These are phyloP conservation scores for Paxillus rubicundulus DNA, from an alignment of 768 basidiomycete genomes.

Conservation along the genomic window DNA sequence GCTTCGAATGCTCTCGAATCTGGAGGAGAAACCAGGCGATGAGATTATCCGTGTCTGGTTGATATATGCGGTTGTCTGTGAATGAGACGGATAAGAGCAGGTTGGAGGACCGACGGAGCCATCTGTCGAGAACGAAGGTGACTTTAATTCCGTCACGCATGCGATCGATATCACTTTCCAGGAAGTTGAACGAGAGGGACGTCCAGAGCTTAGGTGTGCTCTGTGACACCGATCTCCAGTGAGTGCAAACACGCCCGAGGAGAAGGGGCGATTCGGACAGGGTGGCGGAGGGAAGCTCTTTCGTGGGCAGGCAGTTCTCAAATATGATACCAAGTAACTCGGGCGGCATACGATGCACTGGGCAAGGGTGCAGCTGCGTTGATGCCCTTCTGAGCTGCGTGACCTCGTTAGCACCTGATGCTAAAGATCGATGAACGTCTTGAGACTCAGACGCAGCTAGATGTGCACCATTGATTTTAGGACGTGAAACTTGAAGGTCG, in stretches of 20 bases:
- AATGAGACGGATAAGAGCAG: constrained; percentile 22
- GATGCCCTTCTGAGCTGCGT: background rate
- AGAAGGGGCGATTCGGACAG: constrained; percentile 21
- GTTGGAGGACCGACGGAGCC: constrained; percentile 22
- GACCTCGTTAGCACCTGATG: background rate
- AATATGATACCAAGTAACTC: constrained; percentile 40
- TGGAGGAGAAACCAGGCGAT: constrained; percentile 17
- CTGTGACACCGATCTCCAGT: constrained; percentile 23
- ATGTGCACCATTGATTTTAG: background rate
- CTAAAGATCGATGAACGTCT: background rate
- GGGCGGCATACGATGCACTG: constrained; percentile 19
- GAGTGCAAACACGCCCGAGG: constrained; percentile 22
- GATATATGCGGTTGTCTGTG: constrained; percentile 26
- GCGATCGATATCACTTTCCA: constrained; percentile 21
- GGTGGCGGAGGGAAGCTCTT: background rate
- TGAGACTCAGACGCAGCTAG: background rate
- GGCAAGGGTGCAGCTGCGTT: background rate
- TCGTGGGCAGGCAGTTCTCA: constrained; percentile 16
- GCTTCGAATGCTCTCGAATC: constrained; percentile 15
- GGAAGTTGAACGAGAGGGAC: constrained; percentile 21
- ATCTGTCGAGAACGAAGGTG: constrained; percentile 17
- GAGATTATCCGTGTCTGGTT: constrained; percentile 21
- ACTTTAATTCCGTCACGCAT: constrained; percentile 17
- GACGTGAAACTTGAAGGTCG: background rate
- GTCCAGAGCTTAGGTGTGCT: constrained; percentile 24